Evolutionary conservation across 108 stramenopile genomes (phyloP).

Genomic region (Parmales sp.): DNA sequence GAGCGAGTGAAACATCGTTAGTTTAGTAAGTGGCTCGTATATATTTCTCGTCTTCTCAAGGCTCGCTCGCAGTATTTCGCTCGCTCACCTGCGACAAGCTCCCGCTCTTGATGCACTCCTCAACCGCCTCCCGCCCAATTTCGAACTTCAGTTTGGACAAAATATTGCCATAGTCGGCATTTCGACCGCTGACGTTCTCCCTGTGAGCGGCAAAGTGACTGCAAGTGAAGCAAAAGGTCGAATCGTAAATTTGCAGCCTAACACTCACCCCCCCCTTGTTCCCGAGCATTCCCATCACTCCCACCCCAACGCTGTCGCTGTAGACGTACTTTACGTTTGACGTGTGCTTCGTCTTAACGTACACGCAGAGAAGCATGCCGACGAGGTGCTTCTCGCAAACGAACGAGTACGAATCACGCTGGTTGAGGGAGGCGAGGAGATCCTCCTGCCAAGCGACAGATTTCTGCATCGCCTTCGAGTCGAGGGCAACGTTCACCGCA

Average conservation of each 20-base stretch:
- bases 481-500: conserved; percentile 94
- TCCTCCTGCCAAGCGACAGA: conserved; percentile 75
- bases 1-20: too few relatives aligned
- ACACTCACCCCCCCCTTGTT: conserved; percentile 95
- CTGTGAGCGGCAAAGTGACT: conserved; percentile 95
- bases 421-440: conserved; percentile 61
- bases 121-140: conserved; percentile 72
- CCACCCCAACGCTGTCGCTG: conserved; percentile 75
- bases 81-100: conserved; percentile 13
- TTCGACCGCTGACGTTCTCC: conserved; percentile 87
- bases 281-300: conserved; percentile 97
- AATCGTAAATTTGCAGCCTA: conserved; percentile 80
- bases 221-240: conserved; percentile 85
- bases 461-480: conserved; percentile 79
- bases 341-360: conserved; percentile 64
- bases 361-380: conserved; percentile 83
- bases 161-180: conserved; percentile 84
- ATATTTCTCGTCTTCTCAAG: too few relatives aligned
- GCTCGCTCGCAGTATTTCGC: background rate
- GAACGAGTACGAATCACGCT: conserved; percentile 25
- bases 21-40: too few relatives aligned
- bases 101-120: conserved; percentile 64
- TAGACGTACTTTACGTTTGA: conserved; percentile 51
- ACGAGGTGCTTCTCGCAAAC: conserved; percentile 64
- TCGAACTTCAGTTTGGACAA: conserved; percentile 66